phyloP scores from a whole-genome alignment of 805 yeast genomes.

The Starmerella roubikii region DNA sequence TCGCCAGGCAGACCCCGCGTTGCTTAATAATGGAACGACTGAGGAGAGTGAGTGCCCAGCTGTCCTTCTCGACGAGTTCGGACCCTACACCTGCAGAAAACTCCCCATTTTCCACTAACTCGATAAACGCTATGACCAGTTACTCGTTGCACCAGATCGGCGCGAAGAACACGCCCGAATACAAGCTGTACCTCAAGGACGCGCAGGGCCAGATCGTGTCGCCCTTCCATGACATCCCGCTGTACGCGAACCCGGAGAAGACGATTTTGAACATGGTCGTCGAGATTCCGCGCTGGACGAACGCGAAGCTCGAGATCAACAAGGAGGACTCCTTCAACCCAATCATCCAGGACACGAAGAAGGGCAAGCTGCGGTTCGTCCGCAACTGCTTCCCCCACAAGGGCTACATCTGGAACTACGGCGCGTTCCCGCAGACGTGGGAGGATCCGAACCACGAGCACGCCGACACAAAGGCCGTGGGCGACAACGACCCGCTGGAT shows the following conservation, averaged over 20 bases:
- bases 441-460: conserved; percentile 66
- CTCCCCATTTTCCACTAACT: conserved; percentile 3
- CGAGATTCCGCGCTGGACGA: conserved; percentile 97
- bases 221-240: conserved; percentile 87
- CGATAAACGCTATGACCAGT: conserved; percentile 21
- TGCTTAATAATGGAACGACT: conserved; percentile 11
- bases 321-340: conserved; percentile 80
- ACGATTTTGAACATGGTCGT: conserved; percentile 81
- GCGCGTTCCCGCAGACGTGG: conserved; percentile 99
- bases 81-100: neutral
- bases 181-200: conserved; percentile 79
- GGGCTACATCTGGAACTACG: conserved; percentile 96
- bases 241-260: conserved; percentile 87
- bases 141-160: conserved; percentile 89
- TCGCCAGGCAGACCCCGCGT: too few species aligned
- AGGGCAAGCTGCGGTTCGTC: conserved; percentile 90
- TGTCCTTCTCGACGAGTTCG: conserved; percentile 2
- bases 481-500: conserved; percentile 93
- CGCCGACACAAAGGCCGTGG: conserved; percentile 39
- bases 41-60: conserved; percentile 9
- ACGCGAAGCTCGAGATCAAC: conserved; percentile 89
- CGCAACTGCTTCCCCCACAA: conserved; percentile 98
- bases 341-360: conserved; percentile 91
- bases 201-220: conserved; percentile 81
- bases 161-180: conserved; percentile 88